Evolutionary conservation across 768 basidiomycete genomes (phyloP), one percentile per base, ranked within the genome.

Genomic region (Pulveroboletus sp.): DNA sequence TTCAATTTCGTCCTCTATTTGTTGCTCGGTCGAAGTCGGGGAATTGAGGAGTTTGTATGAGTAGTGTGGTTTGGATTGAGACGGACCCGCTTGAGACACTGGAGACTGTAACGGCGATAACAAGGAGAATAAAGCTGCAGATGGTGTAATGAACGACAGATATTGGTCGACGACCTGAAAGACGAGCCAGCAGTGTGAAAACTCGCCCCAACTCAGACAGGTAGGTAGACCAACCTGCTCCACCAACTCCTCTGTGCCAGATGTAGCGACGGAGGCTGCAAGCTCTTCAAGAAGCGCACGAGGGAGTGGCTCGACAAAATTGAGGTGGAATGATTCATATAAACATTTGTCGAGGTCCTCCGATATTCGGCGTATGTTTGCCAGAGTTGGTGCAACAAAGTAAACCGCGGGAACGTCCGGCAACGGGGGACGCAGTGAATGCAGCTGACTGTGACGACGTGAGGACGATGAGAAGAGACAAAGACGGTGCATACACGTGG

Each of bases 391-490:
- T 0, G 93, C 80, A 43, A 98, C 88, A 64, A 99, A 96, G 73
- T 99, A 99, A 26, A 98, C 80, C 2, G 96, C 93, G 16, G 96
- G 96, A 2, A 99, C 96, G 65, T 99, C 96, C 11, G 90, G 81
- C 34, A 99, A 73, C 5, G 93, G 80, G 23, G 96, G 96, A 49
- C 96, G 80, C 30, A 81, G 71, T 0, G 93, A 84, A 64, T 97
- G 93, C 6, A 98, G 71, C 75, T 98, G 96, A 55, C 94, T 97
- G 55, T 37, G 49, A 42, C 13, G 23, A 24, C 17, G 45, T 53
- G 31, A 57, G 43, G 17, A 38, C n/a, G 36, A 34, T 20, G 23
- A 41, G 50, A 16, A 10, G 39, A 41, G 39, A 54, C 16, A 24
- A 13, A 53, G 22, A 43, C 29, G 45, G 22, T 47, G 73, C 91